Evolutionary conservation across 139 green algal genomes (phyloP).

Genomic region (Ettlia oleoabundans): DNA sequence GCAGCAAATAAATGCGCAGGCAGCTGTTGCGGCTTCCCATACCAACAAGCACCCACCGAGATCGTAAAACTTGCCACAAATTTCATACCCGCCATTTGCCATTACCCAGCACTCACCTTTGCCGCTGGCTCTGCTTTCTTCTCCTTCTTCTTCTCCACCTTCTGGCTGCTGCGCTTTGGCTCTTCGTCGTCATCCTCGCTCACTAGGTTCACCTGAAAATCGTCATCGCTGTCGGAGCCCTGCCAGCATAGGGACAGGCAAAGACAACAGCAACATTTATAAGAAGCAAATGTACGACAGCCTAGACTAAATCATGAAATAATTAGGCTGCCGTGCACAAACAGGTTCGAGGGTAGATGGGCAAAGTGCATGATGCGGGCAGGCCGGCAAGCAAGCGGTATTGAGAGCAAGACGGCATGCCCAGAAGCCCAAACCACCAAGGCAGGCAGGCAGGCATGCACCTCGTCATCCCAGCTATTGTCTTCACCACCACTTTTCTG

Average conservation of each 20-base stretch:
- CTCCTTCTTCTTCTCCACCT: background rate
- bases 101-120: background rate
- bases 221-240: background rate
- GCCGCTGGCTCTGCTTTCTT: background rate
- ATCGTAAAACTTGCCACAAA: background rate
- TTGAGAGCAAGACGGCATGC: background rate
- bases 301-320: too few relatives aligned
- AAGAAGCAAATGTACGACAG: background rate
- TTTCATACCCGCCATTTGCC: background rate
- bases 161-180: background rate
- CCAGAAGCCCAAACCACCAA: background rate
- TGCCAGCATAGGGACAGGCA: background rate
- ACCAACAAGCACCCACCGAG: background rate
- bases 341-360: too few relatives aligned
- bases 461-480: background rate
- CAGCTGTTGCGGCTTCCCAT: too few relatives aligned
- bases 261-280: background rate
- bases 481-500: background rate
- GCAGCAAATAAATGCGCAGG: too few relatives aligned
- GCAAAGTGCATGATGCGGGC: too few relatives aligned
- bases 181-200: background rate
- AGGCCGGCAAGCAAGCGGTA: background rate
- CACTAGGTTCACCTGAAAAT: slow-evolving; percentile 25
- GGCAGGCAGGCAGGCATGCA: background rate
- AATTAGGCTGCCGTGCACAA: too few relatives aligned